Conservation (phyloP, 345 rosid species). For the Gossypium raimondii region DNA sequence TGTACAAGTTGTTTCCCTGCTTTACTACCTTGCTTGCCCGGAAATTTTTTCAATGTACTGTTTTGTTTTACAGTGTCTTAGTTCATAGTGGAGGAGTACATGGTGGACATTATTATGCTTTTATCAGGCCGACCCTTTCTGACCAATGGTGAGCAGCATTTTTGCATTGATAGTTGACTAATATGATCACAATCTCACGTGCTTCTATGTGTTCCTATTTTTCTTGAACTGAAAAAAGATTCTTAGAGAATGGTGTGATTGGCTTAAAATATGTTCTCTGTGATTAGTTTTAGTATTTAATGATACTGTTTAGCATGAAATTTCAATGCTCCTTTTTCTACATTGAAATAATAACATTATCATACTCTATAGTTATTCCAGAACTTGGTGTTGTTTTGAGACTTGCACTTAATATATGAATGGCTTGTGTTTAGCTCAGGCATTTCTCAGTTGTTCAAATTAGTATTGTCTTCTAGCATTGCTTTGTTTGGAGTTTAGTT, state of each 20-base stretch:
- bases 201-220: background rate
- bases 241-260: background rate
- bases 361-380: background rate
- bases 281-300: background rate
- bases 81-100: slow-evolving; percentile 98
- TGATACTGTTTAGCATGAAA: background rate
- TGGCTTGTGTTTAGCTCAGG: background rate
- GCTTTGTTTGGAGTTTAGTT: background rate
- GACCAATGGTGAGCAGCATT: slow-evolving; percentile 70
- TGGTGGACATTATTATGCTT: slow-evolving; percentile 98
- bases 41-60: background rate
- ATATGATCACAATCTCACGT: background rate
- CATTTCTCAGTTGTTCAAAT: background rate
- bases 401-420: background rate
- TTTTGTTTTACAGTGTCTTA: slow-evolving; percentile 58
- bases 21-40: background rate
- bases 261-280: background rate
- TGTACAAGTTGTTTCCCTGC: background rate
- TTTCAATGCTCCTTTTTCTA: background rate
- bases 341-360: background rate
- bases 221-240: background rate
- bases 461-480: background rate
- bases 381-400: background rate
- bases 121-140: slow-evolving; percentile 83
- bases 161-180: slow-evolving; percentile 2